Percentiles rank a stretch among this genome's conserved stretches.
Evolutionary conservation across 1,139 yeast genomes (phyloP).

Genomic region (Saccharomyces hybrid): DNA sequence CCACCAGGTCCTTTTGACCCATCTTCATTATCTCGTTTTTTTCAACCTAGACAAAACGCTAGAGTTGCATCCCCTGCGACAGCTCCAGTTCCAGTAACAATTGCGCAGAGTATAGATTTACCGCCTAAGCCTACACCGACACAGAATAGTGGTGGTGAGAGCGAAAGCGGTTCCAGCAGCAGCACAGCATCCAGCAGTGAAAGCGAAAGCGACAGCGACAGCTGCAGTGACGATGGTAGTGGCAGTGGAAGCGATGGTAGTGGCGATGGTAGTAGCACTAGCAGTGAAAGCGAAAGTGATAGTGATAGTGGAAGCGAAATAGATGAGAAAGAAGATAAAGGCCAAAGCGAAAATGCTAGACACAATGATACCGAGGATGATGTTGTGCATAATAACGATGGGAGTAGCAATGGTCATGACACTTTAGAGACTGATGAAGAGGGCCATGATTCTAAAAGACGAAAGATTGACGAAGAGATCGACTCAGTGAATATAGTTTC

Average conservation of each 20-base stretch:
- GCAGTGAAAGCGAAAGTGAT: conserved; percentile 3
- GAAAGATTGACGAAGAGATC: neutral
- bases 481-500: neutral
- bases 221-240: conserved; percentile 5
- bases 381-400: conserved; percentile 1
- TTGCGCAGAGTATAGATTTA: conserved; percentile 14
- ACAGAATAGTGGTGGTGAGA: conserved; percentile 12
- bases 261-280: conserved; percentile 2
- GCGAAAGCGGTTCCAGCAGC: conserved; percentile 3
- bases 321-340: conserved; percentile 3
- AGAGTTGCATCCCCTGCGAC: conserved; percentile 12
- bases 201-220: conserved; percentile 4
- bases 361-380: conserved; percentile 18
- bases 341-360: conserved; percentile 11
- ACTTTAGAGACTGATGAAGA: neutral
- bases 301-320: conserved; percentile 7
- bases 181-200: neutral
- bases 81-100: conserved; percentile 20
- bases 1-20: conserved; percentile 28
- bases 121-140: neutral
- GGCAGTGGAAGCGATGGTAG: conserved; percentile 8
- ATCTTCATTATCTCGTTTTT: conserved; percentile 31
- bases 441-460: conserved; percentile 4
- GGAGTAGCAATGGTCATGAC: conserved; percentile 7
- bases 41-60: conserved; percentile 30